Evolutionary conservation across 768 basidiomycete species (phyloP).

Genomic region (Leccinum incarnatum): DNA sequence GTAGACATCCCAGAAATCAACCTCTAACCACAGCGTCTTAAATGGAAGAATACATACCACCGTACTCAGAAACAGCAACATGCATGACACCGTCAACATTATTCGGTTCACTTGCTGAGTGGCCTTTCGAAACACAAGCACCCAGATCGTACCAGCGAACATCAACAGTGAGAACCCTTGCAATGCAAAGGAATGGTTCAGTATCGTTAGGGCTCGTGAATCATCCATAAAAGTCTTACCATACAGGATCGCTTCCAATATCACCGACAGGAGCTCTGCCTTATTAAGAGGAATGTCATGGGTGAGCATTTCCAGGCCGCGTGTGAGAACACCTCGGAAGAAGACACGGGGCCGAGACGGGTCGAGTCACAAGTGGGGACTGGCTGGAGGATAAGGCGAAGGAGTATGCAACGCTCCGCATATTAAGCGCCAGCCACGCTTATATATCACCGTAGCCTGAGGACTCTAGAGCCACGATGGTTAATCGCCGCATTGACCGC

Average conservation of each 20-base stretch:
- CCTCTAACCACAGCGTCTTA: background rate
- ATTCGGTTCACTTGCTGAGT: slow-evolving; percentile 14
- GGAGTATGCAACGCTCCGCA: background rate
- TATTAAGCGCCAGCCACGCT: background rate
- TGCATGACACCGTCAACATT: slow-evolving; percentile 24
- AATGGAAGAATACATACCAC: slow-evolving; percentile 15
- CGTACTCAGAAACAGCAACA: slow-evolving; percentile 32
- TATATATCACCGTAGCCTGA: background rate
- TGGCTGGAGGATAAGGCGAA: background rate
- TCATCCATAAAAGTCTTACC: slow-evolving; percentile 5
- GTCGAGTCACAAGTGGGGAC: background rate
- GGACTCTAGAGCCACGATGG: background rate
- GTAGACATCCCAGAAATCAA: background rate
- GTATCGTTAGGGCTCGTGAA: background rate
- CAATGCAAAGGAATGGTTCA: background rate
- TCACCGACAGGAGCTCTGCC: slow-evolving; percentile 18
- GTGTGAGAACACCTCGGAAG: background rate
- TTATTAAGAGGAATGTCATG: slow-evolving; percentile 15
- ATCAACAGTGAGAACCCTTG: slow-evolving; percentile 37
- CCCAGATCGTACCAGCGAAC: slow-evolving; percentile 33
- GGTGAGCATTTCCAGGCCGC: background rate
- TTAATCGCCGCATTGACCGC: background rate
- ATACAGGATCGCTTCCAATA: slow-evolving; percentile 21
- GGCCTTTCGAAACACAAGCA: slow-evolving; percentile 9
- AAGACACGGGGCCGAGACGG: background rate